Percentiles rank a stretch among this genome's conserved stretches.
Evolutionary conservation across 1,139 yeast species (phyloP).

Genomic region (Yamadazyma atmosphaerica): DNA sequence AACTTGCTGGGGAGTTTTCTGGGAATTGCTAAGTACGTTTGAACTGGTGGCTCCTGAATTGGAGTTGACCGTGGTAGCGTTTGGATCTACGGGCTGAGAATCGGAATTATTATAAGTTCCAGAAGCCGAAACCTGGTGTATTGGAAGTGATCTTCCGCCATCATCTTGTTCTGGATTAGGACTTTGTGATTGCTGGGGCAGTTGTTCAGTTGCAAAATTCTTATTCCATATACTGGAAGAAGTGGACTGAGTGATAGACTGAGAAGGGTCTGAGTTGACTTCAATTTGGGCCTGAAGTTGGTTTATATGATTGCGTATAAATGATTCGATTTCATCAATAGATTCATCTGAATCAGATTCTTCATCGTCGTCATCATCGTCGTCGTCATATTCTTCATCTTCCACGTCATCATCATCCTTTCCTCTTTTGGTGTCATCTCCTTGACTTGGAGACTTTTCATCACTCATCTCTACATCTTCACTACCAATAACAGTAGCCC

Average conservation of each 20-base stretch:
- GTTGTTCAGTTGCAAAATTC: not conserved
- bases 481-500: not conserved
- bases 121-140: not conserved
- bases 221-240: slow-evolving; percentile 8
- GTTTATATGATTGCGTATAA: slow-evolving; percentile 29
- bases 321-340: slow-evolving; percentile 32
- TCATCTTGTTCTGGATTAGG: no score
- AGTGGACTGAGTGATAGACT: slow-evolving; percentile 5
- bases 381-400: slow-evolving; percentile 8
- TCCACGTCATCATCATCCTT: slow-evolving; percentile 4
- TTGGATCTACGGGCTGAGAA: not conserved
- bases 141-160: no score
- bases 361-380: slow-evolving; percentile 7
- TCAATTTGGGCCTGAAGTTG: slow-evolving; percentile 17
- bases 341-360: slow-evolving; percentile 16
- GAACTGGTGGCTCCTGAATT: not conserved
- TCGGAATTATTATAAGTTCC: not conserved
- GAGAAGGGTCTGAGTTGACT: slow-evolving; percentile 8
- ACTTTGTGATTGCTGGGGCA: not conserved
- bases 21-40: not conserved
- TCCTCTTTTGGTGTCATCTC: not conserved
- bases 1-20: not conserved
- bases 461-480: not conserved
- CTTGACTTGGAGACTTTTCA: not conserved
- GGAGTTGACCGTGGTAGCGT: not conserved